Evolutionary conservation across 441 rosid species (phyloP).

Genomic region (Biscutella laevigata): DNA sequence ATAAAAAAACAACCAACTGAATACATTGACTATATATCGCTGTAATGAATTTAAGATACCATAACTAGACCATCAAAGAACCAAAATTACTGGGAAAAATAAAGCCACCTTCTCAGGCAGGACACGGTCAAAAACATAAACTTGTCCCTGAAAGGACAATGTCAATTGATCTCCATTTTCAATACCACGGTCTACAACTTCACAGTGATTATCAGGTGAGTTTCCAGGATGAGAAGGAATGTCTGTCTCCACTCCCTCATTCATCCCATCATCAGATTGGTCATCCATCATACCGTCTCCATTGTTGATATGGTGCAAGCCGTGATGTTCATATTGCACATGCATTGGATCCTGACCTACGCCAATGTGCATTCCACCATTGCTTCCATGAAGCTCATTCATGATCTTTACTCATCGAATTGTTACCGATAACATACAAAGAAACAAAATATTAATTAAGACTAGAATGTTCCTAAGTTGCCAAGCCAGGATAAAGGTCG

Average conservation of each 20-base stretch:
- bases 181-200: constrained; percentile 28
- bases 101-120: constrained; percentile 46
- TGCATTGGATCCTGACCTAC: constrained; percentile 35
- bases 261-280: constrained; percentile 22
- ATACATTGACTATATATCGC: neutral
- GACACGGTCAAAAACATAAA: constrained; percentile 55
- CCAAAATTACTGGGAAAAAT: neutral
- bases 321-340: constrained; percentile 37
- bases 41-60: neutral
- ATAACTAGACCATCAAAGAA: constrained; percentile 1
- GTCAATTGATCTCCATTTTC: constrained; percentile 50
- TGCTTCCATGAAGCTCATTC: constrained; percentile 38
- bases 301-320: constrained; percentile 33
- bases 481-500: neutral
- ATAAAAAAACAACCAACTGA: neutral
- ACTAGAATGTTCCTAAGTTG: neutral
- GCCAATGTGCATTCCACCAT: constrained; percentile 31
- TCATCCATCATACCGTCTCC: constrained; percentile 35
- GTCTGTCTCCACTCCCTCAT: constrained; percentile 38
- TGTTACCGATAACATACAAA: constrained; percentile 8
- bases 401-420: constrained; percentile 25
- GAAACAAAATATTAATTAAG: neutral
- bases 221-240: constrained; percentile 33
- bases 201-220: constrained; percentile 32
- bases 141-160: constrained; percentile 64